Evolutionary conservation across 371 early-diverging fungal genomes (phyloP).

Genomic region (Mortierella sp.): DNA sequence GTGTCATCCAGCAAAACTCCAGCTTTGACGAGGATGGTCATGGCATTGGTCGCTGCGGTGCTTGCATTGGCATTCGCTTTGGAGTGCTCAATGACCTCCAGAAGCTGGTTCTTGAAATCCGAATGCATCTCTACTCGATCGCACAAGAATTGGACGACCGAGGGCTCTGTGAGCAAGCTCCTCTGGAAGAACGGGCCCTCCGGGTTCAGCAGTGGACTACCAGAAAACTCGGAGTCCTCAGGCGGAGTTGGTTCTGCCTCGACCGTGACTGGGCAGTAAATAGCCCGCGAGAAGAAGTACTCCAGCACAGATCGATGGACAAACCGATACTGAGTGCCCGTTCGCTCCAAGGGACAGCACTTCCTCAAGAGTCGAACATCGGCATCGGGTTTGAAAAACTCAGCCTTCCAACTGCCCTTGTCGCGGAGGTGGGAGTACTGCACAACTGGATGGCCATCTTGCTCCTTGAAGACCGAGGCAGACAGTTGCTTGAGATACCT

Average conservation of each 20-base stretch:
- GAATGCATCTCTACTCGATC: constrained; percentile 5
- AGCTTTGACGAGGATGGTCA: constrained; percentile 15
- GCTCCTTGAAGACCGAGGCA: neutral
- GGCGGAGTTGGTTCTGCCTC: neutral
- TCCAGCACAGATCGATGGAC: constrained; percentile 5
- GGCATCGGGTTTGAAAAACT: neutral
- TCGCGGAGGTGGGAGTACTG: neutral
- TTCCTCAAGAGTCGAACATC: neutral
- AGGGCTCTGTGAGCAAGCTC: neutral
- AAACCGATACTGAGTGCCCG: neutral
- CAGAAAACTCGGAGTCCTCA: neutral
- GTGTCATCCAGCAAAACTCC: neutral
- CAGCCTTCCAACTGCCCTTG: neutral
- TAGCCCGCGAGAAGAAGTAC: neutral
- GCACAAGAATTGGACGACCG: constrained; percentile 11
- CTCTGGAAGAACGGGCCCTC: neutral
- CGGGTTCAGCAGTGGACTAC: neutral
- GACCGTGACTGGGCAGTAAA: neutral
- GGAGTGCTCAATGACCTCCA: neutral
- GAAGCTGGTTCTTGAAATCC: constrained; percentile 11
- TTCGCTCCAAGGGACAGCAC: neutral
- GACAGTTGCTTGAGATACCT: neutral
- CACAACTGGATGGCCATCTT: neutral
- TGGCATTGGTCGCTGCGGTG: constrained; percentile 18
- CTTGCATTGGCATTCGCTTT: neutral